Percentiles rank a stretch among this genome's conserved stretches.
Conservation (phyloP, 1,284 basidiomycete species). For the Austroboletus novae-zelandiae region DNA sequence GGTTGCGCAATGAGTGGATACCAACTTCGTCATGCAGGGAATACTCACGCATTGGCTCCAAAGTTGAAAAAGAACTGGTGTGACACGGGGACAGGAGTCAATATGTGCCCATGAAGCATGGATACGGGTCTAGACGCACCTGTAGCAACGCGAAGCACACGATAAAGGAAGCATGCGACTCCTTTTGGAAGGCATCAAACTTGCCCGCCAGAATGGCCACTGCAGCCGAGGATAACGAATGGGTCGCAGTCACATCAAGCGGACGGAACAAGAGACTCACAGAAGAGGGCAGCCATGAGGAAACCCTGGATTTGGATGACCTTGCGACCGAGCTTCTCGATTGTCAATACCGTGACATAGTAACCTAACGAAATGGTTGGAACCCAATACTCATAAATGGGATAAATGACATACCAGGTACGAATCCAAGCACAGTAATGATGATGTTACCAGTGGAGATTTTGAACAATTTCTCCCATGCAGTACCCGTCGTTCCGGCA, state of each 20-base stretch:
- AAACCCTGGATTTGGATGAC: slow-evolving; percentile 81
- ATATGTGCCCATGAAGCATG: neutral
- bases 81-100: neutral
- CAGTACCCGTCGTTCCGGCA: slow-evolving; percentile 51
- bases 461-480: slow-evolving; percentile 64
- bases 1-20: slow-evolving; percentile 6
- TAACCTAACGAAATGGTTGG: slow-evolving; percentile 46
- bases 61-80: slow-evolving; percentile 73
- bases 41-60: slow-evolving; percentile 77
- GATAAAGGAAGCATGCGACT: slow-evolving; percentile 52
- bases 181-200: slow-evolving; percentile 57
- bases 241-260: neutral
- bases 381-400: neutral
- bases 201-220: slow-evolving; percentile 65
- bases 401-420: slow-evolving; percentile 52
- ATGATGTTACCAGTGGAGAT: slow-evolving; percentile 68
- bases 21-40: neutral
- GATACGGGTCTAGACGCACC: slow-evolving; percentile 22
- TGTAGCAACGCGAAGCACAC: slow-evolving; percentile 68
- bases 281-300: slow-evolving; percentile 64
- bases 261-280: slow-evolving; percentile 37
- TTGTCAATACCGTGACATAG: slow-evolving; percentile 65
- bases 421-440: slow-evolving; percentile 69
- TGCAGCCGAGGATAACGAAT: neutral
- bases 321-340: slow-evolving; percentile 73